A percentile compares a stretch with the other conserved stretches of the same genome.
These are phyloP conservation scores for Isatis lusitanica DNA, from an alignment of 441 rosid genomes.

Conservation along the genomic window DNA sequence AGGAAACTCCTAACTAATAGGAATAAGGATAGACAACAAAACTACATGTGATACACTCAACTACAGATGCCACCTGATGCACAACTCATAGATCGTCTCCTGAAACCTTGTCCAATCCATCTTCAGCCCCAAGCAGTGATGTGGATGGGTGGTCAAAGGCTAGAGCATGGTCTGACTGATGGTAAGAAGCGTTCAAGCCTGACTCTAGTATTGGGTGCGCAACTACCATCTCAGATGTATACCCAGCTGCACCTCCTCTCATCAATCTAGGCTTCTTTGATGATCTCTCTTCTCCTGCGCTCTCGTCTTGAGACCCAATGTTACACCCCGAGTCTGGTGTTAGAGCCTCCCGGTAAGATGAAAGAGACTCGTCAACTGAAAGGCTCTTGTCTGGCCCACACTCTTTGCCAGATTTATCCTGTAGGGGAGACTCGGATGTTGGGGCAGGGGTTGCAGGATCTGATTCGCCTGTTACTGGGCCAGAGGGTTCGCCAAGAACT, in stretches of 20 bases:
- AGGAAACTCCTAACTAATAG: slow-evolving; percentile 31
- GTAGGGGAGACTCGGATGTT: slow-evolving; percentile 73
- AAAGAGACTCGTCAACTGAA: slow-evolving; percentile 76
- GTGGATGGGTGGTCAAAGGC: slow-evolving; percentile 60
- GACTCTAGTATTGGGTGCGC: slow-evolving; percentile 82
- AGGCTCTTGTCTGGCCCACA: slow-evolving; percentile 64
- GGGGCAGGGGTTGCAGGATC: slow-evolving; percentile 93
- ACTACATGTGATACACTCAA: slow-evolving; percentile 33
- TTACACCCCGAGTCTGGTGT: slow-evolving; percentile 88
- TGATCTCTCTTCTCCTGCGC: slow-evolving; percentile 61
- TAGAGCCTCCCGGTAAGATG: slow-evolving; percentile 70
- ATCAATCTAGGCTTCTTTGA: slow-evolving; percentile 64
- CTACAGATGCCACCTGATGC: slow-evolving; percentile 29
- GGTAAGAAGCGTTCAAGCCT: slow-evolving; percentile 62
- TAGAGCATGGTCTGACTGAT: slow-evolving; percentile 49
- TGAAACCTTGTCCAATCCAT: slow-evolving; percentile 53
- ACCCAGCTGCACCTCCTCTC: slow-evolving; percentile 40
- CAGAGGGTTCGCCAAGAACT: slow-evolving; percentile 57
- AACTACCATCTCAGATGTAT: slow-evolving; percentile 54
- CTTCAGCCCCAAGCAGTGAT: slow-evolving; percentile 44
- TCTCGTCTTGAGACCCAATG: slow-evolving; percentile 51
- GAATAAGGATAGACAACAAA: slow-evolving; percentile 22
- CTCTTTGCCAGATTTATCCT: slow-evolving; percentile 71
- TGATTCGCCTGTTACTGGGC: slow-evolving; percentile 62
- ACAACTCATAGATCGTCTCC: slow-evolving; percentile 45